phyloP scores from a whole-genome alignment of 2,329 filamentous ascomycete species.

The Harringtonia lauricola region DNA sequence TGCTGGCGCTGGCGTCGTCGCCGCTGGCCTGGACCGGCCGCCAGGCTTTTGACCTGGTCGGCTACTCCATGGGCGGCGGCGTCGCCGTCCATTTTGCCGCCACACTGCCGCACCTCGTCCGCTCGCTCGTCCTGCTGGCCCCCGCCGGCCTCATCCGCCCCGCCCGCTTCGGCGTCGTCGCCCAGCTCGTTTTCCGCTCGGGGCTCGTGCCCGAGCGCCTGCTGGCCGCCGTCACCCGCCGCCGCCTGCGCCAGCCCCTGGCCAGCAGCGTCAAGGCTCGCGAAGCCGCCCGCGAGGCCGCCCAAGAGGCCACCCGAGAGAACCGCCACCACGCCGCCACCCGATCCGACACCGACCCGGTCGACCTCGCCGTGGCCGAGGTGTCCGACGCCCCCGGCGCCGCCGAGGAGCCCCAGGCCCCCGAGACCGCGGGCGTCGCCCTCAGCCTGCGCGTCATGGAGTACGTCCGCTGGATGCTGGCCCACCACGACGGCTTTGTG shows the following conservation, averaged over 20 bases:
- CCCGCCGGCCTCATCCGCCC: slow-evolving; percentile 63
- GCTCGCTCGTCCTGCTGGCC: slow-evolving; percentile 63
- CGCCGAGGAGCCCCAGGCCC: slow-evolving; percentile 5
- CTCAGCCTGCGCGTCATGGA: slow-evolving; percentile 36
- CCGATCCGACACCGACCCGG: slow-evolving; percentile 3
- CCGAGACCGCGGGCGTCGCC: slow-evolving; percentile 12
- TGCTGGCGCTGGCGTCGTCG: slow-evolving; percentile 60
- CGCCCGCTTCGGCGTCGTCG: slow-evolving; percentile 37
- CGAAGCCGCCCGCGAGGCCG: not conserved
- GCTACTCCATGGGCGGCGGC: slow-evolving; percentile 75
- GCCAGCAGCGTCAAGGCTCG: slow-evolving; percentile 20
- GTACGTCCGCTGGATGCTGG: slow-evolving; percentile 48
- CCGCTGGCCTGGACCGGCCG: slow-evolving; percentile 54
- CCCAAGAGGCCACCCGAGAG: not conserved
- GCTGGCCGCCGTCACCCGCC: slow-evolving; percentile 34
- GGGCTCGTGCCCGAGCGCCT: slow-evolving; percentile 42
- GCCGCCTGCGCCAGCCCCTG: slow-evolving; percentile 38
- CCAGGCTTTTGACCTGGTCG: slow-evolving; percentile 53
- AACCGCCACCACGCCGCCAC: not conserved
- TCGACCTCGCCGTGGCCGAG: slow-evolving; percentile 28
- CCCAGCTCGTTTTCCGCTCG: slow-evolving; percentile 41
- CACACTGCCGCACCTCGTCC: slow-evolving; percentile 59
- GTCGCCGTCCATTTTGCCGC: slow-evolving; percentile 65
- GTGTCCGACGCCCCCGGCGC: slow-evolving; percentile 19
- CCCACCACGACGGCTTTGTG: slow-evolving; percentile 45